Evolutionary conservation across 495 filamentous ascomycete species (phyloP), one percentile per base, ranked within the genome.

Genomic region (Haplographium delicatum): DNA sequence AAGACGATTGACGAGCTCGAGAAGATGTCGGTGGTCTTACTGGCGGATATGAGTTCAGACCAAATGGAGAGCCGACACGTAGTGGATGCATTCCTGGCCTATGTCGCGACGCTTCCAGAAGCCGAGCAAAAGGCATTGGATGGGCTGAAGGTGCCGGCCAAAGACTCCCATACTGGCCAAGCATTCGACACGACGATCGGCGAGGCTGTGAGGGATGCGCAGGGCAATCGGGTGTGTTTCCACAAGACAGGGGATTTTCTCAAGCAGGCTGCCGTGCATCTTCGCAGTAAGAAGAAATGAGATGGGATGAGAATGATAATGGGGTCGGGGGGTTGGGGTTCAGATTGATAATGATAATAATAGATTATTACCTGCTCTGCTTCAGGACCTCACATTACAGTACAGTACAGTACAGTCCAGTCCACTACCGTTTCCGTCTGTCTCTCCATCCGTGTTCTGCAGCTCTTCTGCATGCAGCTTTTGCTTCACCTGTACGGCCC

Each of bases 171-270:
- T 47, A 70, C 62, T 28, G 60, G 63, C 23, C 61, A 61, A 46
- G 35, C 58, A 22, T 71, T 68, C 39, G 68, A 71, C 49, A 60
- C 47, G 9, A 54, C 64, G 6, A 70, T 70, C 58, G 65, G 64
- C 10, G 65, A 70, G 52, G 57, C 65, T 16, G 58, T 71, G 30
- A 49, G 51, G 25, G 68, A 70, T 40, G 67, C 63, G 4, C 53
- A 64, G 50, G 65, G 57, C 3, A 68, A 70, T 37, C 34, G 56
- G 10, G 60, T 65, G 8, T 71, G 68, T 45, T 63, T 63, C 28
- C 67, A 71, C 46, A 71, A 71, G 53, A 62, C 59, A 1, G 67
- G 67, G 23, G 67, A 71, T 42, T 68, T 71, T 25, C 50, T 71
- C 11, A 43, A 54, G 13, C 68, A 71, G 53, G 68, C 66, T 33